These are phyloP conservation scores for Fremontodendron californicum DNA, from an alignment of 345 rosid species.

Conservation along the genomic window DNA sequence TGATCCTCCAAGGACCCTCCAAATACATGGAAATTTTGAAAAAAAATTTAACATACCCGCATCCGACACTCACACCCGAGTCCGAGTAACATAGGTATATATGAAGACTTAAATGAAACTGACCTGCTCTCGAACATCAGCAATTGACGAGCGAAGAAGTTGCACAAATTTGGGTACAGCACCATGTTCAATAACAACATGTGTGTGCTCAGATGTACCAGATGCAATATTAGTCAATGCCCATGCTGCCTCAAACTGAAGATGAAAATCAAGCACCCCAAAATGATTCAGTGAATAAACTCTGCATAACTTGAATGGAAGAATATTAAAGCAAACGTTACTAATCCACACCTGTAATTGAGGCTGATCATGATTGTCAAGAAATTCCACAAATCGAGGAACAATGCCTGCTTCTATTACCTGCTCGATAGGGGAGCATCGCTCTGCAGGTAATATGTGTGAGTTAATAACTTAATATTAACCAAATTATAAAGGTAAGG, in stretches of 20 bases:
- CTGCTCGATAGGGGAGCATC: constrained; percentile 64
- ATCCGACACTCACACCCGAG: too few species aligned
- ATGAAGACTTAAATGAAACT: constrained; percentile 2
- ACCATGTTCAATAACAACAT: constrained; percentile 61
- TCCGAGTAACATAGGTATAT: too few species aligned
- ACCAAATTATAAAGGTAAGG: not conserved
- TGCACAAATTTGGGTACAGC: constrained; percentile 64
- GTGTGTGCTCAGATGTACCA: constrained; percentile 75
- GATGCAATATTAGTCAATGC: constrained; percentile 81
- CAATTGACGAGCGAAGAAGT: constrained; percentile 58
- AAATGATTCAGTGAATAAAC: not conserved
- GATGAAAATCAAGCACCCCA: not conserved
- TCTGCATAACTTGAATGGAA: not conserved
- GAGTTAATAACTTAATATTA: not conserved
- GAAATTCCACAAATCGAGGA: constrained; percentile 73
- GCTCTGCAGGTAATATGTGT: constrained; percentile 36
- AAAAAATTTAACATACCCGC: too few species aligned
- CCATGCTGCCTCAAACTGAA: constrained; percentile 86
- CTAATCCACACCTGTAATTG: constrained; percentile 57
- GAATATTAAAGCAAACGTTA: not conserved
- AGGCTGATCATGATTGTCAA: constrained; percentile 63
- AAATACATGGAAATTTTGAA: too few species aligned
- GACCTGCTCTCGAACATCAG: constrained; percentile 84
- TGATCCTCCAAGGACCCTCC: too few species aligned
- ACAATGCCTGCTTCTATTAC: constrained; percentile 65